Evolutionary conservation across 78 protist genomes (phyloP).

Genomic region (Polysphondylium violaceum): DNA sequence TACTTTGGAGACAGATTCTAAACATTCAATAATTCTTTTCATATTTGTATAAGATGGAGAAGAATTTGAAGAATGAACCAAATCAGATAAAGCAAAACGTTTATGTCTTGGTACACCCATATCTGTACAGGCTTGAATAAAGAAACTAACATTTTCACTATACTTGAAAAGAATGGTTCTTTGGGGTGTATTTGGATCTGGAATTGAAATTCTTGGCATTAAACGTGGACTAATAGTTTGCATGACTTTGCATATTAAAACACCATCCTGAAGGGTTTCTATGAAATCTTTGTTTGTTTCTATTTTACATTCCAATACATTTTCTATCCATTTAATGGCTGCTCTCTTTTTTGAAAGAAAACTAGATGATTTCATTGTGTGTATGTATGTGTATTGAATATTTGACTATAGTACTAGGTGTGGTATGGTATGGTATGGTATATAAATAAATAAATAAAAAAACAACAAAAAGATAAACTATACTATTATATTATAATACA

Average conservation of each 20-base stretch:
- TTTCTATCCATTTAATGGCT: constrained; percentile 68
- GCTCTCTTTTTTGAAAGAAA: constrained; percentile 47
- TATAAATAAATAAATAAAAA: no score
- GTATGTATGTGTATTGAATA: no score
- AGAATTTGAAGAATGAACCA: not conserved
- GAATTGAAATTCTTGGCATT: constrained; percentile 76
- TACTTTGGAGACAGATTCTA: constrained; percentile 71
- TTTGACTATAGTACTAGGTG: no score
- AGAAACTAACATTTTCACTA: constrained; percentile 54
- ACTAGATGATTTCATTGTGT: constrained; percentile 20
- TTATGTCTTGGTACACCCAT: constrained; percentile 77
- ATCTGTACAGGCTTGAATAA: constrained; percentile 65
- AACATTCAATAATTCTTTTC: constrained; percentile 54
- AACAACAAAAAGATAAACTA: no score
- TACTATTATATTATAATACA: no score
- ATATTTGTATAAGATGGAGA: constrained; percentile 38
- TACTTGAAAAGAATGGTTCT: constrained; percentile 24
- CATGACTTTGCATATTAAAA: constrained; percentile 56
- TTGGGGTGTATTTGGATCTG: constrained; percentile 54
- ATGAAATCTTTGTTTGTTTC: constrained; percentile 25
- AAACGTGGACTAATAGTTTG: constrained; percentile 51
- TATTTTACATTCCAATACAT: constrained; percentile 27
- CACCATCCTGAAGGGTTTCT: constrained; percentile 42
- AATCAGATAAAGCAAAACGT: constrained; percentile 31
- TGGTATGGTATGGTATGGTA: no score